Evolutionary conservation across 306 rosid genomes (phyloP), one percentile per base, ranked within the genome.

Genomic region (Rubus parviflorus): DNA sequence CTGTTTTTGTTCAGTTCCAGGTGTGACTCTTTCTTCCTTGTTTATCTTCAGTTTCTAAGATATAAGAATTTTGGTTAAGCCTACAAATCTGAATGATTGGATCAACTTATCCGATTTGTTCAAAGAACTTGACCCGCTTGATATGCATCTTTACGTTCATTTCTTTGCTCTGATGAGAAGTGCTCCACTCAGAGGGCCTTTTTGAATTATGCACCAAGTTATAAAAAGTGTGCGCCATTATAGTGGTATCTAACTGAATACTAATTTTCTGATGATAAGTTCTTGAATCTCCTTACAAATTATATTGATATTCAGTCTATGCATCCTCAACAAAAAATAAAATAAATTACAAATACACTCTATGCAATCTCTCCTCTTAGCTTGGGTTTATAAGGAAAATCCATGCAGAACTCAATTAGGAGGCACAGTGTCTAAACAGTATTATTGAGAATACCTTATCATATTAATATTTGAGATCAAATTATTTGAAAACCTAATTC

Each of bases 1-100:
- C 84, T 42, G 85, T 78, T 53, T 96, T 92, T 61, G 68, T 70
- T 67, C 81, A 72, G 80, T 96, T 96, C 76, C 91, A 91, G 96
- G 69, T 89, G 75, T 23, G 74, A 68, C 62, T 49, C 48, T 61
- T 13, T 69, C 61, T 86, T 81, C 76, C 64, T 70, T 78, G 60
- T 52, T 81, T 77, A 19, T 25, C 35, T 46, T 48, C 64, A 47
- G 45, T 75, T 51, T 72, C 62, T 60, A 46, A 62, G 57, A 73
- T 19, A 77, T 38, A 14, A 25, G 49, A 42, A 45, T 58, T 16
- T 40, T 49, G 54, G n/a, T 17, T 22, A 17, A 8, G 49, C n/a
- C n/a, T n/a, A n/a, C n/a, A n/a, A n/a, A n/a, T 12, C 30, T 35
- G 12, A 37, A 72, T 72, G 66, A 20, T 56, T 12, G 66, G 67